phyloP scores from a whole-genome alignment of 768 basidiomycete genomes.

The Mycena sanguinolenta region DNA sequence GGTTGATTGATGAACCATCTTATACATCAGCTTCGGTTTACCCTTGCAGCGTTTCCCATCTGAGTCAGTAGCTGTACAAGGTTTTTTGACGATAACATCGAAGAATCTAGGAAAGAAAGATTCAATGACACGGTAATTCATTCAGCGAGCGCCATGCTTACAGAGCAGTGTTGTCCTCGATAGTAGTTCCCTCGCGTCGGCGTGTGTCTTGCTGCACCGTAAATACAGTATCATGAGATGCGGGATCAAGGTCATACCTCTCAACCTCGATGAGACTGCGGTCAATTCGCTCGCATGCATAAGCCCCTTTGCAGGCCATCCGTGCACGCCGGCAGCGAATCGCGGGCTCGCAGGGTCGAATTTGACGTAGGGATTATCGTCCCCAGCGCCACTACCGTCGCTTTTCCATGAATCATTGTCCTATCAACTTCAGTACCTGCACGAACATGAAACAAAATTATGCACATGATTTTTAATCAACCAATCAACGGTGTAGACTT shows the following conservation, averaged over 20 bases:
- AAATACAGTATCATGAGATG: slow-evolving; percentile 2
- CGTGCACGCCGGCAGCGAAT: slow-evolving; percentile 5
- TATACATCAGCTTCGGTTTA: background rate
- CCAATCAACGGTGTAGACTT: background rate
- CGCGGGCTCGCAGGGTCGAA: background rate
- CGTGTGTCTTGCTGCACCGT: slow-evolving; percentile 15
- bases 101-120: too few species aligned
- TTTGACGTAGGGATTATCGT: background rate
- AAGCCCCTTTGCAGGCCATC: background rate
- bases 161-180: background rate
- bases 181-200: background rate
- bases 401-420: slow-evolving; percentile 22
- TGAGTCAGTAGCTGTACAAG: background rate
- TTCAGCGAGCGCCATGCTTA: background rate
- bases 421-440: too few species aligned
- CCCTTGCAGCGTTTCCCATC: background rate
- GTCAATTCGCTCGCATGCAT: background rate
- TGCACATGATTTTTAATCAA: background rate
- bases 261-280: background rate
- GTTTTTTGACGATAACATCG: background rate
- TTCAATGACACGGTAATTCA: too few species aligned
- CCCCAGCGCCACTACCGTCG: background rate
- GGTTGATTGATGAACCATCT: background rate
- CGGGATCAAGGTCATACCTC: background rate
- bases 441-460: background rate